These are phyloP conservation scores for Eimeria tenella DNA, from an alignment of 169 alveolate species.

Conservation along the genomic window DNA sequence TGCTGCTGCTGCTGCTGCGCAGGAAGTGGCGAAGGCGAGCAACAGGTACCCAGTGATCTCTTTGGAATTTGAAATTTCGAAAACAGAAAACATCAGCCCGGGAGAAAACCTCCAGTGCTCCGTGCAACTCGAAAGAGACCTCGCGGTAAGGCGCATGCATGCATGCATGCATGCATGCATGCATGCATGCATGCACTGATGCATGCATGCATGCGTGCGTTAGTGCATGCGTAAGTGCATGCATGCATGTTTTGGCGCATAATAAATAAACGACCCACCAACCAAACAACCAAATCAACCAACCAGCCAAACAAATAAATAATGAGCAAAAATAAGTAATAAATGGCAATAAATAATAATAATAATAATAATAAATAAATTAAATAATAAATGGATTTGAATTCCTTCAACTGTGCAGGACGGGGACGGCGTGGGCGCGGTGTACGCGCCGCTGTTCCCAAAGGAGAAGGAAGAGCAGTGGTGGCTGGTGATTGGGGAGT, in stretches of 20 bases:
- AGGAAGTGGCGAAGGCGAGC: slow-evolving; percentile 91
- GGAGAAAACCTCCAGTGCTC: slow-evolving; percentile 72
- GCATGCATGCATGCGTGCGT: no score
- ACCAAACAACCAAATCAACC: no score
- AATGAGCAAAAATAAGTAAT: no score
- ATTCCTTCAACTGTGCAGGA: slow-evolving; percentile 75
- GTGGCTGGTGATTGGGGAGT: slow-evolving; percentile 99
- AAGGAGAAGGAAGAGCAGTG: slow-evolving; percentile 98
- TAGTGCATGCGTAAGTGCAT: no score
- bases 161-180: no score
- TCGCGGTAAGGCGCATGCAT: slow-evolving; percentile 75
- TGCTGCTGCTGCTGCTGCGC: neutral
- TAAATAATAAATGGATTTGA: neutral
- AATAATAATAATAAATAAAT: no score
- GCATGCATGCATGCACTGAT: no score
- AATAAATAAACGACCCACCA: no score
- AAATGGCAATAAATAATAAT: no score
- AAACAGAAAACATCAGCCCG: slow-evolving; percentile 73
- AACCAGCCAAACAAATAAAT: no score
- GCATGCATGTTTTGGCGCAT: no score
- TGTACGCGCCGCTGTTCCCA: slow-evolving; percentile 96
- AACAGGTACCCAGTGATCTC: slow-evolving; percentile 92
- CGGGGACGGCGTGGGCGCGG: slow-evolving; percentile 90
- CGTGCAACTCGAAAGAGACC: slow-evolving; percentile 82
- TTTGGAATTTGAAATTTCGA: slow-evolving; percentile 81